Evolutionary conservation across 2,329 filamentous ascomycete species (phyloP), one percentile per base, ranked within the genome.

Genomic region (Polytolypa hystricis): DNA sequence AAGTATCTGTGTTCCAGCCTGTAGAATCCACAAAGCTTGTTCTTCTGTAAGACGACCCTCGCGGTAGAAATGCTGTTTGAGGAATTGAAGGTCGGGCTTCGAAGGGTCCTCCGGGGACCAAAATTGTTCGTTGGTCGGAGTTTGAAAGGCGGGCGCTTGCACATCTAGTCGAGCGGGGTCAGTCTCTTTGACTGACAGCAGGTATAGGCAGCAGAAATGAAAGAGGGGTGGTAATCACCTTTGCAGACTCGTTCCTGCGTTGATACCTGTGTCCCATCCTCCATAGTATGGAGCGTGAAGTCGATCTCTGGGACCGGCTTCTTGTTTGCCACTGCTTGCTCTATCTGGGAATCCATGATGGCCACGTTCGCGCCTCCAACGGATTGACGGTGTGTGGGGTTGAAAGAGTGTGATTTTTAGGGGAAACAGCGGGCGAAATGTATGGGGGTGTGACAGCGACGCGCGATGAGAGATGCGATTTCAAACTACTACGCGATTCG

Each of bases 51-150:
- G 71, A 49, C 91, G 85, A 43, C 91, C 91, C 69, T 98, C 91
- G 47, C 91, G 81, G 62, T 95, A 96, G 64, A 98, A 93, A 60
- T 98, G 91, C 62, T 95, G 85, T 72, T 96, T 98, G 47, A 98
- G 72, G 58, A 95, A 98, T 54, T 80, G 73, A 46, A 98, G 79
- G 61, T 95, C 81, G 49, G 91, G 91, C 70, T 95, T 96, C 44
- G 74, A 73, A 41, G 77, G 81, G 52, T 93, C 81, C 43, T 84
- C 77, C 45, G 89, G 82, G 48, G 86, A 84, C 65, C 84, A 89
- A 70, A 98, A 95, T 63, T 94, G 83, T 47, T 95, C 84, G 64
- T 95, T 81, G 53, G 83, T 87, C 20, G 91, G 91, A 52, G 84
- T 85, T 60, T 78, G 79, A 69, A 93, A 89, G 54, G 91, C 91